These are phyloP conservation scores for Globisporangium megalacanthum DNA, from an alignment of 352 stramenopile species.

Conservation along the genomic window DNA sequence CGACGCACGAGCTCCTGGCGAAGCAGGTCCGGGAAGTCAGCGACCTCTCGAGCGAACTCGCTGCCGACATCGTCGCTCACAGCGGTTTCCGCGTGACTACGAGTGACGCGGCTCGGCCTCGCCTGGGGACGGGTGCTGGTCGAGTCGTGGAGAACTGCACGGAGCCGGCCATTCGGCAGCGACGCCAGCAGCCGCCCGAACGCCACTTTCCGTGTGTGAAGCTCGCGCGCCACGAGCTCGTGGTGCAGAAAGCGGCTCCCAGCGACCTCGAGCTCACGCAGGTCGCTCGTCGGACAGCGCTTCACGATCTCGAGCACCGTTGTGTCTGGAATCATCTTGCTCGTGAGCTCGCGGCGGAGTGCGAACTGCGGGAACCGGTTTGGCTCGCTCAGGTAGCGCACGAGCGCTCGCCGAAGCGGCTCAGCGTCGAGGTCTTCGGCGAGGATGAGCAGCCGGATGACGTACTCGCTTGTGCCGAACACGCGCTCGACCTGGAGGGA, in stretches of 20 bases:
- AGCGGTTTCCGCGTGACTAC: not conserved
- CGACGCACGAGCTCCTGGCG: slow-evolving; percentile 54
- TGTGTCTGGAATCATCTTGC: slow-evolving; percentile 62
- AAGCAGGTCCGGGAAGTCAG: slow-evolving; percentile 54
- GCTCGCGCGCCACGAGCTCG: slow-evolving; percentile 49
- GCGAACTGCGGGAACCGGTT: slow-evolving; percentile 53
- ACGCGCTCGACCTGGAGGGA: slow-evolving; percentile 57
- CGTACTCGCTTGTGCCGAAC: slow-evolving; percentile 67
- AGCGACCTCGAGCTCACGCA: slow-evolving; percentile 38
- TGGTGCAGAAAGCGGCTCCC: slow-evolving; percentile 50
- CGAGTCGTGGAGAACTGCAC: slow-evolving; percentile 19
- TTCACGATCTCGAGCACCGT: slow-evolving; percentile 66
- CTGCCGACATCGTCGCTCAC: slow-evolving; percentile 14
- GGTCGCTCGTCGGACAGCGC: slow-evolving; percentile 35
- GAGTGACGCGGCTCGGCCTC: not conserved
- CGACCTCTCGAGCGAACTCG: slow-evolving; percentile 29
- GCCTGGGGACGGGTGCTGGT: not conserved
- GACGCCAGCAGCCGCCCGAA: slow-evolving; percentile 46
- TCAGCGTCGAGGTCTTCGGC: slow-evolving; percentile 65
- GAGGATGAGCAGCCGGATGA: slow-evolving; percentile 66
- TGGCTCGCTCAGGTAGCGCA: slow-evolving; percentile 48
- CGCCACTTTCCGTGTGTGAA: slow-evolving; percentile 55
- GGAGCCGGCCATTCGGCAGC: slow-evolving; percentile 55
- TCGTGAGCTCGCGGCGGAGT: slow-evolving; percentile 63
- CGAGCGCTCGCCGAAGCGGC: slow-evolving; percentile 40